Conservation (phyloP, 768 basidiomycete species). For the Baorangia bicolor region DNA sequence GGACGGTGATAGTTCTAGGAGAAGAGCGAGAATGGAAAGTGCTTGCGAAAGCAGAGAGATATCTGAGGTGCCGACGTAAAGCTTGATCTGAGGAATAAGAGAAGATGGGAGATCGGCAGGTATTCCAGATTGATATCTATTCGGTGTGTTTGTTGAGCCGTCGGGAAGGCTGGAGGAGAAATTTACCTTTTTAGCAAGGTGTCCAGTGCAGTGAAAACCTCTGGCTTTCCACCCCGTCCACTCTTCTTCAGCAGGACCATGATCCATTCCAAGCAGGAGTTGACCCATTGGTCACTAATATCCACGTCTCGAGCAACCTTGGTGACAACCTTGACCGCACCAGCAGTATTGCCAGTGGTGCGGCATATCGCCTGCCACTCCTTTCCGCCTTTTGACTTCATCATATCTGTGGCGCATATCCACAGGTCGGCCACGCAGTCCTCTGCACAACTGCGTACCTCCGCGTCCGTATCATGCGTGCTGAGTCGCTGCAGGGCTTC, state of each 20-base stretch:
- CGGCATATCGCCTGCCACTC: slow-evolving; percentile 84
- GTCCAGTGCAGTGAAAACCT: slow-evolving; percentile 76
- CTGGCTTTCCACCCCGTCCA: slow-evolving; percentile 72
- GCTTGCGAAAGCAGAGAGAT: slow-evolving; percentile 77
- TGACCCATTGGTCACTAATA: slow-evolving; percentile 76
- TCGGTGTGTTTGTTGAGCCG: neutral
- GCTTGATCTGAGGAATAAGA: slow-evolving; percentile 71
- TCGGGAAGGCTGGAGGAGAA: neutral
- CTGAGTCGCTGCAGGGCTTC: slow-evolving; percentile 69
- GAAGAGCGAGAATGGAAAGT: slow-evolving; percentile 60
- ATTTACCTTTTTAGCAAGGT: slow-evolving; percentile 65
- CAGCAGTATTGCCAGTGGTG: slow-evolving; percentile 65
- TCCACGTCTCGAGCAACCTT: slow-evolving; percentile 77
- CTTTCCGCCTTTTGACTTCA: slow-evolving; percentile 58
- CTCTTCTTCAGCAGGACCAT: slow-evolving; percentile 74
- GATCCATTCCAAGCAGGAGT: slow-evolving; percentile 75
- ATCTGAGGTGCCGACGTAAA: slow-evolving; percentile 73
- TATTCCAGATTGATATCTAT: slow-evolving; percentile 45
- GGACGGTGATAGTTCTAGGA: slow-evolving; percentile 65
- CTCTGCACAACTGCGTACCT: slow-evolving; percentile 82
- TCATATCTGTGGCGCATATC: slow-evolving; percentile 77
- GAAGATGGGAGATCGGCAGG: slow-evolving; percentile 59
- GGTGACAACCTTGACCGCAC: slow-evolving; percentile 78
- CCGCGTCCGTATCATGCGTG: slow-evolving; percentile 86
- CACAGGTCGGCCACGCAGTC: slow-evolving; percentile 84